Percentiles rank a stretch among this genome's conserved stretches.
These are phyloP conservation scores for Silene uniflora DNA, from an alignment of 148 eudicot genomes.

Conservation along the genomic window DNA sequence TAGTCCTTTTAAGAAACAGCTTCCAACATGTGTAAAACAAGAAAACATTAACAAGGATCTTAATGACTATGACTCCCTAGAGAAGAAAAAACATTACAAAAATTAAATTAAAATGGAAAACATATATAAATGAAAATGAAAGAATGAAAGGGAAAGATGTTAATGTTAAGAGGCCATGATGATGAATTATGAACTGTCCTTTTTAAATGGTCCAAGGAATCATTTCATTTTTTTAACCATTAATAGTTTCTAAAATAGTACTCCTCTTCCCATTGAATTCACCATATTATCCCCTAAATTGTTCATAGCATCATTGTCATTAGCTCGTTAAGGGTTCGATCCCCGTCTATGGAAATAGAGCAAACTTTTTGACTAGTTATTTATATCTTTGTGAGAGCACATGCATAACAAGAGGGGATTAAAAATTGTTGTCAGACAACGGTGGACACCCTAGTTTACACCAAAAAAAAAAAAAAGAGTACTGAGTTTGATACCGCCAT, in stretches of 20 bases:
- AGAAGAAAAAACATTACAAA: neutral
- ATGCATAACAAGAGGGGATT: too few relatives aligned
- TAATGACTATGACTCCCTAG: neutral
- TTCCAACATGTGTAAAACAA: slow-evolving; percentile 3
- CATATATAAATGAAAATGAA: neutral
- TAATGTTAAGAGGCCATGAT: slow-evolving; percentile 12
- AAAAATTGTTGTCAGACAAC: too few relatives aligned
- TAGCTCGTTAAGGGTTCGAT: too few relatives aligned
- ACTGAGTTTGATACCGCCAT: too few relatives aligned
- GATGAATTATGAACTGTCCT: slow-evolving; percentile 21
- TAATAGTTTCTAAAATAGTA: slow-evolving; percentile 30
- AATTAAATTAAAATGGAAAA: neutral
- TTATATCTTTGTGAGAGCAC: too few relatives aligned
- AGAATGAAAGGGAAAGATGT: slow-evolving; percentile 10
- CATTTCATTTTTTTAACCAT: slow-evolving; percentile 21
- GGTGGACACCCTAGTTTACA: too few relatives aligned
- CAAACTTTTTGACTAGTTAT: too few relatives aligned
- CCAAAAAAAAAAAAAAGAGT: too few relatives aligned
- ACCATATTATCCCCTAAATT: neutral
- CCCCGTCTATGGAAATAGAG: too few relatives aligned
- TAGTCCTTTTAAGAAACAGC: slow-evolving; percentile 17
- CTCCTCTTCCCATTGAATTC: neutral
- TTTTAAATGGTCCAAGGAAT: slow-evolving; percentile 16
- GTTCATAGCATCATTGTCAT: neutral
- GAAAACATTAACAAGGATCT: slow-evolving; percentile 22